Evolutionary conservation across 2,329 filamentous ascomycete species (phyloP), one percentile per base, ranked within the genome.

Genomic region (Neofusicoccum ribis): DNA sequence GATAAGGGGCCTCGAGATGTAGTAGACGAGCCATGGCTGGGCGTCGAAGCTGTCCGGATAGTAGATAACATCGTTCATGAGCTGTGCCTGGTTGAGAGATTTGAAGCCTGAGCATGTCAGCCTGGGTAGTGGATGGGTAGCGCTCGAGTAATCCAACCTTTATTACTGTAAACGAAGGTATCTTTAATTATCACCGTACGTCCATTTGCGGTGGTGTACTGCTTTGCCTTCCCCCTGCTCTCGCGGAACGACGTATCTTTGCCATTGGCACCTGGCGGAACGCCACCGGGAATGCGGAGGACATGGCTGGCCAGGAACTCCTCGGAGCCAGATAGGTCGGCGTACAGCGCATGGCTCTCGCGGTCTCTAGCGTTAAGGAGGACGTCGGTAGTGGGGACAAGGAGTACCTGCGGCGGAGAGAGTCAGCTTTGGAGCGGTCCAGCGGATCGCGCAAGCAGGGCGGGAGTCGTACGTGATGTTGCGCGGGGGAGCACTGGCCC

Each of bases 301-400:
- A 98, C 93, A 90, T 99, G 95, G 83, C 95, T 98, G 68, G 89
- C 92, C 65, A 99, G 86, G 77, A 99, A 98, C 72, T 99, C 95
- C 77, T 99, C 95, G 65, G 91, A 93, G 67, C 88, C 87, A 73
- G 94, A 89, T 70, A 96, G 86, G 76, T 98, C 94, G 71, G 88
- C 83, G 78, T 93, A 90, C 66, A 86, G 82, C 69, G 87, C 84
- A 77, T 91, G 91, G 71, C 90, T 91, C 78, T 98, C 95, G 77
- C 89, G 88, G 79, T 99, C 95, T 82, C 91, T 91, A 77, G 88
- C 89, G 74, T 90, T 91, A 74, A 97, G 86, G 74, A 99, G 88
- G 70, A 93, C 90, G 80, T 98, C 94, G 75, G 94, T 97, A 63
- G 91, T 91, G 52, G 95, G 95, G 43, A 98, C 94, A 60, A 99